Base-by-base conservation (phyloP, 129 eudicot genomes). In the Smallanthus sonchifolius region DNA sequence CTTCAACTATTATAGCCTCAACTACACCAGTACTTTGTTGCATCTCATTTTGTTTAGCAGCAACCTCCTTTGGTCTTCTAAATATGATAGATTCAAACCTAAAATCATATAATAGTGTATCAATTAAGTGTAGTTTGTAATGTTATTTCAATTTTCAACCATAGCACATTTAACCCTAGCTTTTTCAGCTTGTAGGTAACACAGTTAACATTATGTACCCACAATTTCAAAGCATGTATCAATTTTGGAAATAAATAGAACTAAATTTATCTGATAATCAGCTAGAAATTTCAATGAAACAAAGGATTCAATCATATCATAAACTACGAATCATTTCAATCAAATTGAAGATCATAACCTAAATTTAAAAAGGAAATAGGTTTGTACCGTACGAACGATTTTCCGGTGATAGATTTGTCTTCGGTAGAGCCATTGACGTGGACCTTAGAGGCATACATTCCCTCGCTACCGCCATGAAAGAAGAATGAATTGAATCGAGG, bases 381-480 rank as follows among this genome's bases (percentile, higher is more conserved):
- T 28, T 10, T 43, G 35, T 84, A 91, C 97, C 96, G 79, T 60
- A 92, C 84, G 75, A 92, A 92, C 0, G 97, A 89, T 80, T 86
- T 89, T 67, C 97, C 94, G 52, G 65, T 78, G 19, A 83, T 77
- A 69, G 84, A 86, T 44, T 87, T 88, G 48, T 66, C 81, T 61
- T 81, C 79, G 37, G 44, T 14, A 34, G 92, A 77, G 42, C 78
- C 66, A 65, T 80, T 83, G 60, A 52, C 64, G 34, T 59, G 75
- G 65, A 79, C 69, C 74, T 80, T 87, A 47, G 97, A 92, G 68
- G 96, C 97, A 78, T 85, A 89, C 40, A 91, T 88, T 38, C 97
- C 97, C 48, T 91, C 97, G 59, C 95, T 91, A 20, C 97, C 97
- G 7, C 97, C 97, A 81, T 86, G 95, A 64, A 86, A 84, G 82